Base-by-base conservation (phyloP, 192 early-diverging fungal genomes). In the Podila verticillata region DNA sequence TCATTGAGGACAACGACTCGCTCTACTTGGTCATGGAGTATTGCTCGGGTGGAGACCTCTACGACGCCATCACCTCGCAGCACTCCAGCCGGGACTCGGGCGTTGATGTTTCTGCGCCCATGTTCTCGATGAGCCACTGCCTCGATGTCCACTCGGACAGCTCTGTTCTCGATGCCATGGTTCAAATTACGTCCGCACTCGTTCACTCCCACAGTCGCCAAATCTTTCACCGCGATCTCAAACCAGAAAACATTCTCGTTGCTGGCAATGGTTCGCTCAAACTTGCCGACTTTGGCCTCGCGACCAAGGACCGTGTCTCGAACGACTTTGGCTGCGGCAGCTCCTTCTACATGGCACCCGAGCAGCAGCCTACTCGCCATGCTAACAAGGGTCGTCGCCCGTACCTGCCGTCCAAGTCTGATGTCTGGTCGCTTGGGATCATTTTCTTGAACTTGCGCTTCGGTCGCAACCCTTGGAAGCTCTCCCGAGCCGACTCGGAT, bases 11-110 rank as follows among this genome's bases (percentile, higher is more conserved):
- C 39, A 89, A 92, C 44, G 82, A 91, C 59, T 93, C 94, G 61
- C 89, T 99, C 6, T 97, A 95, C 83, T 87, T 99, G 73, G 94
- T 98, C 58, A 97, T 99, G 96, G 97, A 99, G 82, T 90, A 94
- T 75, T 95, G 94, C 61, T 87, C 93, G 19, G 95, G 95, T 28
- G 96, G 97, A 65, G 97, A 99, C 71, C 88, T 99, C 48, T 99
- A 96, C 86, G 96, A 99, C 61, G 94, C 95, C 85, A 90, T 98
- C 47, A 94, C 96, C 17, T 93, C 90, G 57, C 94, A 98, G 68
- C 90, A 92, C 39, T 48, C 77, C 7, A 65, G 56, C 8, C 70
- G 39, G 86, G 89, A 82, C 86, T 93, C 77, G 44, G 84, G 84
- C 9, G 73, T 71, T 19, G 70, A 80, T 57, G 68, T 80, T 24